Base-by-base conservation (phyloP, 371 early-diverging fungal genomes). In the Lichtheimia ramosa region DNA sequence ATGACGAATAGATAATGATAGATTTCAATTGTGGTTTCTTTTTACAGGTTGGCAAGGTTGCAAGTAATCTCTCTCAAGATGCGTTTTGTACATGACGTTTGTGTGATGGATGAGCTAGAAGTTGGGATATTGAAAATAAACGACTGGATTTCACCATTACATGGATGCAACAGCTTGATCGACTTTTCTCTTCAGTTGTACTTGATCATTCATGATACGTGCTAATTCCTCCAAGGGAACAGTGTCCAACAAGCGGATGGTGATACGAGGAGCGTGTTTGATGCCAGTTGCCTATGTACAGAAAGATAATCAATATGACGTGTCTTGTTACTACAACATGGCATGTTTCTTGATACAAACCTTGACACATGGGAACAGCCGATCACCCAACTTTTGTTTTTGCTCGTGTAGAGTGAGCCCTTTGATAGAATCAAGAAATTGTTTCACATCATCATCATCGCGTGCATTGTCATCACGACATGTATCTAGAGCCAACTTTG, bases 241-340 rank as follows among this genome's bases (percentile, higher is more conserved):
- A 5, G 75, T 74, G 60, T 83, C 83, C 53, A 83, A 54, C 46
- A 83, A 69, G 18, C 71, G 71, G 34, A 83, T 77, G 5, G 81
- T 81, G 16, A 79, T 60, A 42, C 75, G 77, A 5, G 76, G 75
- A 20, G 81, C 62, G 12, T 58, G 51, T 43, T 41, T 61, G n/a
- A 59, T 46, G 3, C 62, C 62, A 10, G 58, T 62, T 15, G 50
- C 62, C 54, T 62, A 28, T 5, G 13, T 43, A 23, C 5, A 46
- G n/a, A 43, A 10, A 18, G 18, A n/a, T 20, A 0, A 46, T 46
- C 10, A 34, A 34, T n/a, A n/a, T 34, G 10, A 34, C 34, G 34
- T 34, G 34, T 34, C 10, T 8, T 8, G 10, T 25, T n/a, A n/a
- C n/a, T 27, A 27, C 4, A 27, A 34, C 34, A 34, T 10, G 34